These are phyloP conservation scores for Radiomyces spectabilis DNA, from an alignment of 192 early-diverging fungal genomes.

Conservation along the genomic window DNA sequence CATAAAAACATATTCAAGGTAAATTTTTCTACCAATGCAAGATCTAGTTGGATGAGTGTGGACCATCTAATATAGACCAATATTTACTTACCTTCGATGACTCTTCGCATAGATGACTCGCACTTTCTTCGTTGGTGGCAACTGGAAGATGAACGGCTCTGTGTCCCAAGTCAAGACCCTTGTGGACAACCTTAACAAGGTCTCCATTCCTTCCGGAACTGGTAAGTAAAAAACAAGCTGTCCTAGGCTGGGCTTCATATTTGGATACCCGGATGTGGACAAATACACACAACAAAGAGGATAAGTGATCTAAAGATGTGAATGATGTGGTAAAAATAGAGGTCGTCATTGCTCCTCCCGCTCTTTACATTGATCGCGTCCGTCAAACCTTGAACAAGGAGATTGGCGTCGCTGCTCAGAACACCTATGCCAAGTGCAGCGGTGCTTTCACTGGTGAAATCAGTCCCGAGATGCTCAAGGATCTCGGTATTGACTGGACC, in stretches of 20 bases:
- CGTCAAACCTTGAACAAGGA: constrained; percentile 69
- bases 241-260: not conserved
- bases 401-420: constrained; percentile 93
- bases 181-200: constrained; percentile 71
- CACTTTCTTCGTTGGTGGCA: constrained; percentile 83
- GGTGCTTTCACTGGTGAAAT: constrained; percentile 99
- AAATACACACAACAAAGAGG: too few species aligned
- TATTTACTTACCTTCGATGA: not conserved
- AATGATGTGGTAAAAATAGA: constrained; percentile 51
- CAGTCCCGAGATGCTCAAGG: constrained; percentile 92
- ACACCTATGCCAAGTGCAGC: constrained; percentile 76
- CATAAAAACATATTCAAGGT: too few species aligned
- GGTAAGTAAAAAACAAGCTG: constrained; percentile 44
- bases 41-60: too few species aligned
- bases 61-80: too few species aligned
- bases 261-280: too few species aligned
- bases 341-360: constrained; percentile 95
- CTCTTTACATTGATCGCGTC: constrained; percentile 81
- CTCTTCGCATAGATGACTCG: constrained; percentile 49
- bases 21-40: not conserved
- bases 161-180: constrained; percentile 65
- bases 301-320: too few species aligned
- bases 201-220: constrained; percentile 49
- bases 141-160: constrained; percentile 98
- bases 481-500: constrained; percentile 90